Evolutionary conservation across 345 rosid genomes (phyloP).

Genomic region (Acer negundo): DNA sequence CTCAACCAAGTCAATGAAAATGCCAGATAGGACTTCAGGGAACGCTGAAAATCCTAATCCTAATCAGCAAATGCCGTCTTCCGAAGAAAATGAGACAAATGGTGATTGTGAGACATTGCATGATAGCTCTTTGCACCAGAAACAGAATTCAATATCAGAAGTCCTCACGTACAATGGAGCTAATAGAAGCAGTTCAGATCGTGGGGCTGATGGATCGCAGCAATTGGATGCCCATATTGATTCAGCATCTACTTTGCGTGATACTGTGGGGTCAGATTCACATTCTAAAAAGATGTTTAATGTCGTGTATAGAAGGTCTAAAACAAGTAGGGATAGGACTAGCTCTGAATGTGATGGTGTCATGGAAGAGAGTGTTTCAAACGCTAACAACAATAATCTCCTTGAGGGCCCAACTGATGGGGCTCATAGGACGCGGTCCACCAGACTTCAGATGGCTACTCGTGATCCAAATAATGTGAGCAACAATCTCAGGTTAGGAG

Average conservation of each 20-base stretch:
- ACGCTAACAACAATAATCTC: constrained; percentile 40
- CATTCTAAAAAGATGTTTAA: constrained; percentile 65
- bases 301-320: constrained; percentile 82
- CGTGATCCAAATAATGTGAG: constrained; percentile 31
- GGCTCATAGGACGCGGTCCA: constrained; percentile 35
- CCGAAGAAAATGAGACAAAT: constrained; percentile 33
- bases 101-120: constrained; percentile 34
- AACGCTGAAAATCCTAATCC: constrained; percentile 36
- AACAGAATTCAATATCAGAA: constrained; percentile 35
- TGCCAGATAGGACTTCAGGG: constrained; percentile 37
- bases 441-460: constrained; percentile 34
- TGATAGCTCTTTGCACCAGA: constrained; percentile 33
- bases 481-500: constrained; percentile 27
- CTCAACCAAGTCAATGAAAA: constrained; percentile 50
- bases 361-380: constrained; percentile 47
- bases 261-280: constrained; percentile 29
- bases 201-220: constrained; percentile 29
- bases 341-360: constrained; percentile 39
- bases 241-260: constrained; percentile 35
- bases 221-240: constrained; percentile 39
- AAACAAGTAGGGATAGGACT: constrained; percentile 50
- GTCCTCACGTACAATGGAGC: constrained; percentile 24
- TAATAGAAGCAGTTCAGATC: constrained; percentile 32
- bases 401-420: constrained; percentile 42
- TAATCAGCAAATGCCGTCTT: constrained; percentile 25